Conservation (phyloP, 768 basidiomycete genomes). For the Boletus vinaceobasis region DNA sequence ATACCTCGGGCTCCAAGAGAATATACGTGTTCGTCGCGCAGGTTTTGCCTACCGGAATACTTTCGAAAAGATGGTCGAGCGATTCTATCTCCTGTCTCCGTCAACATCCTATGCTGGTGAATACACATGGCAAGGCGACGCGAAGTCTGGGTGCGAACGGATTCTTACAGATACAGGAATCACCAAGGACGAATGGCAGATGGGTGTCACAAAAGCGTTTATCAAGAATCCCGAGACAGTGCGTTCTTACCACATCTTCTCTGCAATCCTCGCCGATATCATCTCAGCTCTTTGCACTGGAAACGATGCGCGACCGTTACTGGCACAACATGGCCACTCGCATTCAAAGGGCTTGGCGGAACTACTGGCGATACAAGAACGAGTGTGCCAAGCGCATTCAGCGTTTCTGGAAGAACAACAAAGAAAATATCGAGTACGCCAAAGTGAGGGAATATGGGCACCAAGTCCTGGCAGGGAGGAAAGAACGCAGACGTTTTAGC, state of each 20-base stretch:
- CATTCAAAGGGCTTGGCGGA: slow-evolving; percentile 94
- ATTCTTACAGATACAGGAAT: slow-evolving; percentile 96
- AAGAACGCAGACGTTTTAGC: slow-evolving; percentile 92
- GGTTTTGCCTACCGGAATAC: slow-evolving; percentile 98
- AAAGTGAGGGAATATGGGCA: slow-evolving; percentile 95
- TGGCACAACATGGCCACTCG: slow-evolving; percentile 99
- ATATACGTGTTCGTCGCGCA: slow-evolving; percentile 94
- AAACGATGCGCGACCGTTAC: slow-evolving; percentile 98
- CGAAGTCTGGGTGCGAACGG: slow-evolving; percentile 86
- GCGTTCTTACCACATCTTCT: slow-evolving; percentile 23
- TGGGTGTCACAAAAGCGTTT: slow-evolving; percentile 98
- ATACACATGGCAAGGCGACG: slow-evolving; percentile 92
- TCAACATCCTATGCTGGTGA: slow-evolving; percentile 98
- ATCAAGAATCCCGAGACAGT: slow-evolving; percentile 99
- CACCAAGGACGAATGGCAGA: slow-evolving; percentile 97
- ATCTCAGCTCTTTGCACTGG: slow-evolving; percentile 86
- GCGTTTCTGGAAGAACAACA: slow-evolving; percentile 98
- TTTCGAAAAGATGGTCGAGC: slow-evolving; percentile 98
- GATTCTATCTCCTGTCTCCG: slow-evolving; percentile 94
- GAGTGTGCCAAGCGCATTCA: slow-evolving; percentile 96
- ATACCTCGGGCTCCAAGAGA: slow-evolving; percentile 97
- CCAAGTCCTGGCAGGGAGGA: slow-evolving; percentile 83
- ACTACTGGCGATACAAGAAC: slow-evolving; percentile 92
- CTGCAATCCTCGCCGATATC: not conserved
- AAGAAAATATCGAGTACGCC: slow-evolving; percentile 85